phyloP scores from a whole-genome alignment of 2,329 filamentous ascomycete species.

The Parastagonospora nodorum region DNA sequence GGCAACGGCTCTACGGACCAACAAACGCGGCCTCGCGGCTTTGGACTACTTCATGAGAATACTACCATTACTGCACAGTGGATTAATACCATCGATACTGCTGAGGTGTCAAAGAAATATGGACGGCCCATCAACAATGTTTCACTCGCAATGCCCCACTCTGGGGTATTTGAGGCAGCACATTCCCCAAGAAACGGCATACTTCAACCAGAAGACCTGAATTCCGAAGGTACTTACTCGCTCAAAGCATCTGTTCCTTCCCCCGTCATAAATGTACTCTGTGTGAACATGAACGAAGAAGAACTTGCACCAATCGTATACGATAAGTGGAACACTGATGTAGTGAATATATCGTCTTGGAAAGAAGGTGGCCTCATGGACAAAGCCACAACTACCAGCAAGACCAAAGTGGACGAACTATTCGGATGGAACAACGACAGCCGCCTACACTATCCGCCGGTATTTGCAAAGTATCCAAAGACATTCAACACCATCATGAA shows the following conservation, averaged over 20 bases:
- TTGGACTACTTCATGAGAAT: conserved; percentile 71
- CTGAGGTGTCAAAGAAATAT: conserved; percentile 54
- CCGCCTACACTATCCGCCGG: conserved; percentile 48
- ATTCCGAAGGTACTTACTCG: conserved; percentile 70
- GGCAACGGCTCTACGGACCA: conserved; percentile 53
- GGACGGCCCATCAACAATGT: conserved; percentile 73
- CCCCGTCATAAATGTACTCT: conserved; percentile 73
- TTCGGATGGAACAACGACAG: conserved; percentile 70
- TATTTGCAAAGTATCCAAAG: conserved; percentile 58
- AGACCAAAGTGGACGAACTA: conserved; percentile 67
- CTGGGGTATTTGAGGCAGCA: conserved; percentile 69
- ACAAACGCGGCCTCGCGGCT: conserved; percentile 61
- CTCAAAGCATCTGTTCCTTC: conserved; percentile 72
- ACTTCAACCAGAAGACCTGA: conserved; percentile 65
- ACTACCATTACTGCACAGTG: conserved; percentile 72
- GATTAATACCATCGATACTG: conserved; percentile 66
- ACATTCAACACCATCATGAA: conserved; percentile 66
- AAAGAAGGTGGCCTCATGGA: no score
- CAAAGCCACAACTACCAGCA: conserved; percentile 34
- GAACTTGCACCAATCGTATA: conserved; percentile 71
- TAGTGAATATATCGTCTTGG: conserved; percentile 31
- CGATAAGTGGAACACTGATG: conserved; percentile 59
- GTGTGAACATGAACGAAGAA: conserved; percentile 64
- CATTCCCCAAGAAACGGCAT: conserved; percentile 66
- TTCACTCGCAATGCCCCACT: conserved; percentile 77